Evolutionary conservation across 1,139 yeast species (phyloP).

Genomic region (Pichia sp.): DNA sequence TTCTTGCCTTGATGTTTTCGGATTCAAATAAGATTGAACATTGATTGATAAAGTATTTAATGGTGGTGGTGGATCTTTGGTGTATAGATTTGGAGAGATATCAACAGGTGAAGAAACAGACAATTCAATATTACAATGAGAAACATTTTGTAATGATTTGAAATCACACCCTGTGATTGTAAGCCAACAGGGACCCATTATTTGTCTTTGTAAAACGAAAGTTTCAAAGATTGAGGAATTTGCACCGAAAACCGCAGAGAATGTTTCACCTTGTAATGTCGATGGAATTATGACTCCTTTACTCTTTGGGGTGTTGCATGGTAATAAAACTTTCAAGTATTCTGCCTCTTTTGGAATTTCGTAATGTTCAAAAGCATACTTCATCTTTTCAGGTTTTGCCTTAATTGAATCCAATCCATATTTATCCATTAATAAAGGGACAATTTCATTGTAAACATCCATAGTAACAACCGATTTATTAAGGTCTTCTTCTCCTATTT

Average conservation of each 20-base stretch:
- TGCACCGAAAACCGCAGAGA: constrained; percentile 75
- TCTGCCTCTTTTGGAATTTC: constrained; percentile 76
- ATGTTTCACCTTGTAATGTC: constrained; percentile 68
- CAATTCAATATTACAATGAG: constrained; percentile 79
- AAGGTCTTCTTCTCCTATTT: constrained; percentile 27
- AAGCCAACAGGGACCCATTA: constrained; percentile 99
- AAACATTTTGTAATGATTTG: constrained; percentile 51
- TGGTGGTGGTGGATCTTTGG: constrained; percentile 47
- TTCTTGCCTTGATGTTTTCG: constrained; percentile 71
- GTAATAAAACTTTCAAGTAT: constrained; percentile 72
- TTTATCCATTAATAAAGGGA: constrained; percentile 55
- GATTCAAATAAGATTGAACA: constrained; percentile 73
- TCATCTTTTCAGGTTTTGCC: constrained; percentile 65
- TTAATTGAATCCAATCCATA: constrained; percentile 57
- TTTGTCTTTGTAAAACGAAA: constrained; percentile 71
- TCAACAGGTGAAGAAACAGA: constrained; percentile 45
- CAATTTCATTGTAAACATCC: constrained; percentile 75
- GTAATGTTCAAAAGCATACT: constrained; percentile 83
- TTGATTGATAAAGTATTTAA: constrained; percentile 70
- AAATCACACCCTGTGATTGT: constrained; percentile 63
- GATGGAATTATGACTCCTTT: constrained; percentile 48
- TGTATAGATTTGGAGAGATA: constrained; percentile 41
- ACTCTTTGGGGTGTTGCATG: constrained; percentile 56
- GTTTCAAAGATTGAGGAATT: constrained; percentile 72
- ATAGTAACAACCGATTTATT: constrained; percentile 38